These are phyloP conservation scores for Aegilops umbellulata DNA, from an alignment of 176 grass and related monocot genomes.

Conservation along the genomic window DNA sequence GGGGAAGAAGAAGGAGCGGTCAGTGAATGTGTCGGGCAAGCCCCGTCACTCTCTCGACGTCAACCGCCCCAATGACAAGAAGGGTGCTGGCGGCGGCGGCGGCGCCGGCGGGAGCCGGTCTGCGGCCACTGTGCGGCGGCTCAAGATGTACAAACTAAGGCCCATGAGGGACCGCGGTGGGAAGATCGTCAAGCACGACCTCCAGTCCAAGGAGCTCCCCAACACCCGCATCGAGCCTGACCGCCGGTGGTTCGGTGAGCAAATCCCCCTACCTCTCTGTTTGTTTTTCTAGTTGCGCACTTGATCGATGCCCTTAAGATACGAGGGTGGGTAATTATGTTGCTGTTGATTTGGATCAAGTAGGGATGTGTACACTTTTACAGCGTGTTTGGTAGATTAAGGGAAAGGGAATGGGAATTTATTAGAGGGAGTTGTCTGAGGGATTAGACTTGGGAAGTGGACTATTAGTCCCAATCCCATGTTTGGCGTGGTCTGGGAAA, in stretches of 20 bases:
- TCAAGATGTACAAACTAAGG: slow-evolving; percentile 52
- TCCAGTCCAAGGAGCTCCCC: slow-evolving; percentile 83
- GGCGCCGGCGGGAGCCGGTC: slow-evolving; percentile 40
- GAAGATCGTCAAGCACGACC: slow-evolving; percentile 60
- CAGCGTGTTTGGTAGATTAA: too few species aligned
- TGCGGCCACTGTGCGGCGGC: slow-evolving; percentile 29
- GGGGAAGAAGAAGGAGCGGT: slow-evolving; percentile 87
- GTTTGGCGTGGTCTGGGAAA: too few species aligned
- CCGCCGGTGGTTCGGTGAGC: slow-evolving; percentile 77
- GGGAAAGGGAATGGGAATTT: too few species aligned
- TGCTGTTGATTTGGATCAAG: not conserved
- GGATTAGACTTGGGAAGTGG: too few species aligned
- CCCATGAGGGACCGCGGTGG: slow-evolving; percentile 65
- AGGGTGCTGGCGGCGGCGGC: slow-evolving; percentile 35
- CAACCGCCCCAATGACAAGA: slow-evolving; percentile 86
- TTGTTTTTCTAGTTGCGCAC: not conserved
- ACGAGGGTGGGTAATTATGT: too few species aligned
- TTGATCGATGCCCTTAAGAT: not conserved
- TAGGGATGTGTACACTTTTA: too few species aligned
- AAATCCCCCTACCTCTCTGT: not conserved
- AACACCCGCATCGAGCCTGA: slow-evolving; percentile 86
- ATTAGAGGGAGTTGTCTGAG: too few species aligned
- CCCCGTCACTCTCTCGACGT: slow-evolving; percentile 87
- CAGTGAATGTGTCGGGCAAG: slow-evolving; percentile 84
- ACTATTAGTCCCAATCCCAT: too few species aligned